phyloP scores from a whole-genome alignment of 768 basidiomycete species.

The Megacollybia marginata region DNA sequence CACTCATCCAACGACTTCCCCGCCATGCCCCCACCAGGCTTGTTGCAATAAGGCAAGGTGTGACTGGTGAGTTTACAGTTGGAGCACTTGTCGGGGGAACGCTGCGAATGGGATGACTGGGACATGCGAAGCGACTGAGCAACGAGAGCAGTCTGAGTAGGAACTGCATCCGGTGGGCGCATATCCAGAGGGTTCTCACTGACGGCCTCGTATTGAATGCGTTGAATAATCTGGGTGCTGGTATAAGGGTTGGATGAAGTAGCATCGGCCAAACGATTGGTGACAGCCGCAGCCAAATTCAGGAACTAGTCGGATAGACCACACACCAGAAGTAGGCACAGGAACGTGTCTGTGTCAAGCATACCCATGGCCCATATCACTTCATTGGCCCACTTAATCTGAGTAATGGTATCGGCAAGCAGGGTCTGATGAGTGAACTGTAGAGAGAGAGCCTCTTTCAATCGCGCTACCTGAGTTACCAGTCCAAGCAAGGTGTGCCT shows the following conservation, averaged over 20 bases:
- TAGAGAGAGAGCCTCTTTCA: not conserved
- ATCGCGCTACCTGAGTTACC: too few species aligned
- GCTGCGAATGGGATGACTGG: too few species aligned
- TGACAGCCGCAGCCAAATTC: not conserved
- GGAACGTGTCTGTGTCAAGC: not conserved
- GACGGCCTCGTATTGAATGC: not conserved
- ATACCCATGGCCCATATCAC: not conserved
- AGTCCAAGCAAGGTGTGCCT: too few species aligned
- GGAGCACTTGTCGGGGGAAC: too few species aligned
- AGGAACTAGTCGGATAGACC: not conserved
- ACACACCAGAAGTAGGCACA: not conserved
- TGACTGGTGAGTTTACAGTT: too few species aligned
- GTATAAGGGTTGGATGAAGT: not conserved
- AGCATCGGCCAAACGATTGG: too few species aligned
- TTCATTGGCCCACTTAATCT: not conserved
- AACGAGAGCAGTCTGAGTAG: not conserved
- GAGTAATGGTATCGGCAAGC: too few species aligned
- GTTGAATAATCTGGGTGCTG: not conserved
- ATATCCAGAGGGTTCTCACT: not conserved
- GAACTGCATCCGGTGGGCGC: not conserved
- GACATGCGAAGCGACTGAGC: too few species aligned
- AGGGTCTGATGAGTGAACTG: not conserved
- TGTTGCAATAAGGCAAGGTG: too few species aligned
- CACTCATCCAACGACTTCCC: too few species aligned
- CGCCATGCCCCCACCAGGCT: too few species aligned